phyloP scores from a whole-genome alignment of 768 basidiomycete species.

The Boletus sp. region DNA sequence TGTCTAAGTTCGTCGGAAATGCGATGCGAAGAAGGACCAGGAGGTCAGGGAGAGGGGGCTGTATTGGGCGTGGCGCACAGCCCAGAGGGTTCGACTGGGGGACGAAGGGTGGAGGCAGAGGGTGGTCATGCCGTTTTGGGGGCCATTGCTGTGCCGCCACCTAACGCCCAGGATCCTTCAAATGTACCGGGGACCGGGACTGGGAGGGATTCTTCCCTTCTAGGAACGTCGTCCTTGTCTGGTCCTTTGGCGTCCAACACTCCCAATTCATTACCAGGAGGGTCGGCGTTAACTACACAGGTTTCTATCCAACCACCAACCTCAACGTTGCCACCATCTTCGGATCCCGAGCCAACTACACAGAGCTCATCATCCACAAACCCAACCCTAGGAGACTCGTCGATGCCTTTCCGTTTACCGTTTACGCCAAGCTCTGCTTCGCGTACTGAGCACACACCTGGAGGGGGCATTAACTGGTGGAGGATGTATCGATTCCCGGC shows the following conservation, averaged over 20 bases:
- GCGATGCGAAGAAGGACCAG: constrained; percentile 1
- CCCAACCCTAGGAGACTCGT: constrained; percentile 13
- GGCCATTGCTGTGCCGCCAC: constrained; percentile 22
- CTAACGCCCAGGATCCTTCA: constrained; percentile 19
- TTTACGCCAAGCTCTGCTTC: constrained; percentile 30
- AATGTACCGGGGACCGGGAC: constrained; percentile 15
- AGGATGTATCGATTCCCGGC: constrained; percentile 78
- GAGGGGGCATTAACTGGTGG: constrained; percentile 73
- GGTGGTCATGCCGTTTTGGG: constrained; percentile 20
- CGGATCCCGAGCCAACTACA: not conserved
- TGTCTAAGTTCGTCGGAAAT: not conserved
- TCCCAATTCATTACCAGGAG: constrained; percentile 7
- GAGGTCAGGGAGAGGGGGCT: constrained; percentile 9
- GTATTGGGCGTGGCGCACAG: constrained; percentile 20
- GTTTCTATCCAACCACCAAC: not conserved
- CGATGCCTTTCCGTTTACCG: constrained; percentile 32
- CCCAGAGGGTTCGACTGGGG: constrained; percentile 14
- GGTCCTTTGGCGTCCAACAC: constrained; percentile 3
- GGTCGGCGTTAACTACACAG: not conserved
- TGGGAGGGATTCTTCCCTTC: constrained; percentile 9
- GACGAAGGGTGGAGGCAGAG: constrained; percentile 19
- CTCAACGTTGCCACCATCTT: constrained; percentile 2
- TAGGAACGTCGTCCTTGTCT: constrained; percentile 13
- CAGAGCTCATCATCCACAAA: not conserved
- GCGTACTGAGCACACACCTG: constrained; percentile 37